A percentile compares a stretch with the other conserved stretches of the same genome.
phyloP scores from a whole-genome alignment of 2,329 filamentous ascomycete genomes.

The Beauveria sp. region DNA sequence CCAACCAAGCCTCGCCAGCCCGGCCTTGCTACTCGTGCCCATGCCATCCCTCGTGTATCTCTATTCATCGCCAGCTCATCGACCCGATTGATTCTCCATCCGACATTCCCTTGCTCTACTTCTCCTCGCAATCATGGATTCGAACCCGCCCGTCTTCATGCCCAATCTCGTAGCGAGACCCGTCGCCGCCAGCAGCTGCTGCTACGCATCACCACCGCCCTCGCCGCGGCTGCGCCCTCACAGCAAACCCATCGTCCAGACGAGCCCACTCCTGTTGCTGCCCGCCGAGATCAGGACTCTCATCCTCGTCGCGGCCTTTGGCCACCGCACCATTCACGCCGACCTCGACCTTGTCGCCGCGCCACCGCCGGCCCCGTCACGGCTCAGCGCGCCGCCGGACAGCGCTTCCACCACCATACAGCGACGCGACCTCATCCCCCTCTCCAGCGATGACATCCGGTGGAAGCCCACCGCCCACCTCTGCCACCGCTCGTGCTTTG shows the following conservation, averaged over 20 bases:
- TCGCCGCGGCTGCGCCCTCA: not conserved
- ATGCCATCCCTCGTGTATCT: not conserved
- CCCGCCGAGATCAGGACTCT: not conserved
- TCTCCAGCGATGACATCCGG: not conserved
- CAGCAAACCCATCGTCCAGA: not conserved
- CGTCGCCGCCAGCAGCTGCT: not conserved
- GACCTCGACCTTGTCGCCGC: not conserved
- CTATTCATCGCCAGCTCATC: not conserved
- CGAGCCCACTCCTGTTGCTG: not conserved
- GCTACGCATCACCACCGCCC: not conserved
- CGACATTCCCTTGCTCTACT: no score
- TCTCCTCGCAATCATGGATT: not conserved
- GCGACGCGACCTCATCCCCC: not conserved
- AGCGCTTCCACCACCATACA: not conserved
- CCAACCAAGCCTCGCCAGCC: not conserved
- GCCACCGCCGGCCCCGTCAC: not conserved
- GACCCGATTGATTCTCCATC: not conserved
- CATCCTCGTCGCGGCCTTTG: conserved; percentile 6
- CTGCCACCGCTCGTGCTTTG: conserved; percentile 3
- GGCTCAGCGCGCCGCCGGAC: not conserved
- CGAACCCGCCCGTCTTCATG: not conserved
- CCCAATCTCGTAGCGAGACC: not conserved
- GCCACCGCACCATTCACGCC: conserved; percentile 3
- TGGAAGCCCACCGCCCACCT: not conserved
- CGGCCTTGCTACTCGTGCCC: not conserved